A percentile compares a stretch with the other conserved stretches of the same genome.
phyloP scores from a whole-genome alignment of 78 protist genomes.

The Cavenderia fasciculata region DNA sequence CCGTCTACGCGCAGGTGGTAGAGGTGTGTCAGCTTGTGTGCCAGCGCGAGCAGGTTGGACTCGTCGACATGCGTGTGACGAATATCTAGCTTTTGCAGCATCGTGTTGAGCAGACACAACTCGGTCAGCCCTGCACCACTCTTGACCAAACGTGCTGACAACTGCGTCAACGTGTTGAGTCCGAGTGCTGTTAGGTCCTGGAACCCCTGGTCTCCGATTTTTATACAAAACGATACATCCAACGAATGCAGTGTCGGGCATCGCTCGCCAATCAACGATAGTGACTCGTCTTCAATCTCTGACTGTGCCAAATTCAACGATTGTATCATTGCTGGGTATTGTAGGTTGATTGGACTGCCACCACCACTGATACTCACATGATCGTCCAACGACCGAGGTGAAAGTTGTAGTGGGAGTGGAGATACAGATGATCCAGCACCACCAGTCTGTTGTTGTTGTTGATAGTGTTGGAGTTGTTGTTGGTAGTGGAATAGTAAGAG shows the following conservation, averaged over 20 bases:
- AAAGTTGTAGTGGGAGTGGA: neutral
- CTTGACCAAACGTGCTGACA: constrained; percentile 22
- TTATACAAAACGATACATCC: constrained; percentile 40
- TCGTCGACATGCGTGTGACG: constrained; percentile 35
- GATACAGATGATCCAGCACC: neutral
- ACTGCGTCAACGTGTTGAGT: neutral
- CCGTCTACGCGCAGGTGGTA: constrained; percentile 17
- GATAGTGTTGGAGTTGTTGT: neutral
- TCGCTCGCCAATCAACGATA: neutral
- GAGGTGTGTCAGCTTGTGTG: neutral
- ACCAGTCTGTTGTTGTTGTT: neutral
- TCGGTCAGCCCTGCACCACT: neutral
- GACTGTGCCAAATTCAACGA: constrained; percentile 23
- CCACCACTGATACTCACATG: neutral
- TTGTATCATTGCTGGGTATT: constrained; percentile 1
- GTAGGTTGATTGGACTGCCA: neutral
- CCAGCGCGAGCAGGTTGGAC: constrained; percentile 6
- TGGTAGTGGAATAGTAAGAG: neutral
- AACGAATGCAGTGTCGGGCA: constrained; percentile 39
- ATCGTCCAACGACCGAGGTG: neutral
- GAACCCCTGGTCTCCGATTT: constrained; percentile 18
- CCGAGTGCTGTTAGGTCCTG: constrained; percentile 1
- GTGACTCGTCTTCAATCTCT: constrained; percentile 34
- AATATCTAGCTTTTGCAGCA: constrained; percentile 8
- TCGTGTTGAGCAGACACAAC: neutral